phyloP scores from a whole-genome alignment of 768 basidiomycete genomes.

The Suillus plorans region DNA sequence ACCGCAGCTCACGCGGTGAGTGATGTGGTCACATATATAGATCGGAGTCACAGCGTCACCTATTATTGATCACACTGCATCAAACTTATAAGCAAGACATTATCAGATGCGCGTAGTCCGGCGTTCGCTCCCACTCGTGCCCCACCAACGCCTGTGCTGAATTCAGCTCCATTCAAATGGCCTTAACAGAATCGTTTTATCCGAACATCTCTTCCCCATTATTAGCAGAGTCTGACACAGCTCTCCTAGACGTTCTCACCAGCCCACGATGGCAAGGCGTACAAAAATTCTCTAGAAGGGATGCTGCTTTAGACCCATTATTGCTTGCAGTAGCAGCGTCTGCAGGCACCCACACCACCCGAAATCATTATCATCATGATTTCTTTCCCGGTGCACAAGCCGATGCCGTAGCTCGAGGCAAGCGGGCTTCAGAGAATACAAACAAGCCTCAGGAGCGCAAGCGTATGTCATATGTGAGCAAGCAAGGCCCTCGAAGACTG shows the following conservation, averaged over 20 bases:
- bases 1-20: background rate
- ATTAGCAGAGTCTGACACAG: conserved; percentile 47
- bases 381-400: conserved; percentile 52
- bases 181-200: conserved; percentile 25
- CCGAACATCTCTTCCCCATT: conserved; percentile 28
- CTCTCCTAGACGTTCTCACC: conserved; percentile 66
- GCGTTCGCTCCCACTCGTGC: background rate
- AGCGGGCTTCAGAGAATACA: conserved; percentile 46
- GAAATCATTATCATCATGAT: conserved; percentile 85
- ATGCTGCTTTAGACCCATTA: conserved; percentile 76
- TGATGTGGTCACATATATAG: background rate
- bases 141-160: background rate
- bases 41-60: background rate
- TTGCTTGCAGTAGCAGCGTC: conserved; percentile 76
- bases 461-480: conserved; percentile 63
- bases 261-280: conserved; percentile 45
- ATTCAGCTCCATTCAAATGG: conserved; percentile 16
- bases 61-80: background rate
- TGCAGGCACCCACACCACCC: conserved; percentile 74
- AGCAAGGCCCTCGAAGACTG: conserved; percentile 70
- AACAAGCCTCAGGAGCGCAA: conserved; percentile 40
- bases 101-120: conserved; percentile 1
- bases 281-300: conserved; percentile 50
- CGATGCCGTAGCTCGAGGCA: conserved; percentile 45
- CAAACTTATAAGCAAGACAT: conserved; percentile 8